Percentiles rank a stretch among this genome's conserved stretches.
phyloP scores from a whole-genome alignment of 352 stramenopile species.

The Pythium folliculosum region DNA sequence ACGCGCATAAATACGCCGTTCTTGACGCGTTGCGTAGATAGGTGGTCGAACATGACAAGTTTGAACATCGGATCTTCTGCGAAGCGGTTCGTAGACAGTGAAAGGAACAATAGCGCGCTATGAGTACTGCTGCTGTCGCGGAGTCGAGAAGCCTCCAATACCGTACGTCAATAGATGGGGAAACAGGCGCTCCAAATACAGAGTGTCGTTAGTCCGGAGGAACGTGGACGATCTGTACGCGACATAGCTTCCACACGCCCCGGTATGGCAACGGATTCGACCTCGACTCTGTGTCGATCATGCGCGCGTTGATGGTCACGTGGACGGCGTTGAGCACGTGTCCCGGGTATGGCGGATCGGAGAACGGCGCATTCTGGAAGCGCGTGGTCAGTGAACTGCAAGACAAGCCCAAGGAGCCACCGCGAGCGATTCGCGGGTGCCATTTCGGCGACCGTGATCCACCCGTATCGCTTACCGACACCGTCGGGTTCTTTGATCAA shows the following conservation, averaged over 20 bases:
- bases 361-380: conserved; percentile 7
- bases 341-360: background rate
- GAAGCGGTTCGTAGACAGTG: background rate
- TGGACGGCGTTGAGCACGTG: background rate
- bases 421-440: background rate
- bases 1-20: background rate
- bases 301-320: background rate
- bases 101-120: background rate
- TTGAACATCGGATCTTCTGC: conserved; percentile 5
- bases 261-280: too few species aligned
- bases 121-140: background rate
- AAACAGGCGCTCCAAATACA: background rate
- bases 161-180: background rate
- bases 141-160: background rate
- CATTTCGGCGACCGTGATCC: background rate
- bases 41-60: background rate
- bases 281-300: background rate
- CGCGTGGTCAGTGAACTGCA: background rate
- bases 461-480: background rate
- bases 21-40: background rate
- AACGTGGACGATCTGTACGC: background rate
- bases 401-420: background rate
- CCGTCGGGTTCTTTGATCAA: conserved; percentile 2
- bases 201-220: background rate
- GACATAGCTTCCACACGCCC: background rate